A percentile compares a stretch with the other conserved stretches of the same genome.
Evolutionary conservation across 148 eudicot genomes (phyloP).

Genomic region (Rhododendron griersonianum): DNA sequence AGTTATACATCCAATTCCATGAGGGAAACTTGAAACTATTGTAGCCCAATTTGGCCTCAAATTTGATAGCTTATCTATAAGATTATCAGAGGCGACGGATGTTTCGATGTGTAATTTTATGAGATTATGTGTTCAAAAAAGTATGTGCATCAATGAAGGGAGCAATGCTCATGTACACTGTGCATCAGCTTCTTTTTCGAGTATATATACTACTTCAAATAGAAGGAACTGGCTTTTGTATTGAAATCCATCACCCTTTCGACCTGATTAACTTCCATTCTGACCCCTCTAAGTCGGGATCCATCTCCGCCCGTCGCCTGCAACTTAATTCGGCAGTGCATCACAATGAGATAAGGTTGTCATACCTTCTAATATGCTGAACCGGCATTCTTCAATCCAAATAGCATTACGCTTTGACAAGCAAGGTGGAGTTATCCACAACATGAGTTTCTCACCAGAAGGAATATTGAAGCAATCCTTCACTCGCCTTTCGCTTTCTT

Average conservation of each 20-base stretch:
- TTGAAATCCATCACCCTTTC: too few species aligned
- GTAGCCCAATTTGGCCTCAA: background rate
- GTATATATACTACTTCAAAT: too few species aligned
- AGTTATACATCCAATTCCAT: conserved; percentile 77
- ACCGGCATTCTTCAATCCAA: background rate
- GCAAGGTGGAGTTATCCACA: background rate
- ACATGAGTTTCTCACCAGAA: background rate
- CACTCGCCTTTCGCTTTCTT: conserved; percentile 20
- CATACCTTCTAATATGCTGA: background rate
- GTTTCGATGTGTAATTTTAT: background rate
- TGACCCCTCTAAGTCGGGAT: background rate
- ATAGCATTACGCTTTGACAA: background rate
- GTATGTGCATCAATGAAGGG: background rate
- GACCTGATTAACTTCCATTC: background rate
- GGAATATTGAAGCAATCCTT: background rate
- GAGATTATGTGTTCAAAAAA: background rate
- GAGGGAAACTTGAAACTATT: conserved; percentile 6
- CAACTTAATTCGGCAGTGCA: background rate
- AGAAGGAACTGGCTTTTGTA: too few species aligned
- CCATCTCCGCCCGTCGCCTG: background rate
- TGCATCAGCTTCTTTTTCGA: too few species aligned
- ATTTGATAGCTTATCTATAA: background rate
- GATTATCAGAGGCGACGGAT: background rate
- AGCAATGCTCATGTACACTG: background rate
- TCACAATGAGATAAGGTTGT: background rate